phyloP scores from a whole-genome alignment of 2,329 filamentous ascomycete species.

The Tricladium varicosporioides region DNA sequence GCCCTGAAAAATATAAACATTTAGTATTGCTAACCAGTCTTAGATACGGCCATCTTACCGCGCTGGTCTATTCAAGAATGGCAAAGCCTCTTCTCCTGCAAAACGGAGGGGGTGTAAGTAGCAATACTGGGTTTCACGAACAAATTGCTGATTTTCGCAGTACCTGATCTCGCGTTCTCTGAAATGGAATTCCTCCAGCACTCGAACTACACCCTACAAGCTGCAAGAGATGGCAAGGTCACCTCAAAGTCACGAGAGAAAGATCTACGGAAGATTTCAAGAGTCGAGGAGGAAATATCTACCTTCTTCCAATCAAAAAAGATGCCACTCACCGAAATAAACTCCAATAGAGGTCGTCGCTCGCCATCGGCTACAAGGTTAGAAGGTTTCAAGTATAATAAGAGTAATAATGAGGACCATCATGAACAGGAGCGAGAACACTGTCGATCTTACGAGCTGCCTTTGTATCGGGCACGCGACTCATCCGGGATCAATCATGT shows the following conservation, averaged over 20 bases:
- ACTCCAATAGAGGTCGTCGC: conserved; percentile 2
- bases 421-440: not conserved
- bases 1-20: conserved; percentile 15
- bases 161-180: conserved; percentile 52
- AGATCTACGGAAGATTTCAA: conserved; percentile 20
- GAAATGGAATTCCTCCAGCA: conserved; percentile 46
- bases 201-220: conserved; percentile 20
- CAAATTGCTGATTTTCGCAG: conserved; percentile 33
- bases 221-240: conserved; percentile 28
- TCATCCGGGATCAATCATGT: not conserved
- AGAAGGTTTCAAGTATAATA: too few species aligned
- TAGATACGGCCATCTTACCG: conserved; percentile 39
- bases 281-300: conserved; percentile 29
- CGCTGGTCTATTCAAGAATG: conserved; percentile 46
- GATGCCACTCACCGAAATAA: conserved; percentile 14
- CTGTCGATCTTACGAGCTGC: not conserved
- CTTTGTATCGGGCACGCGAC: too few species aligned
- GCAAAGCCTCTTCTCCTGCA: conserved; percentile 36
- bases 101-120: conserved; percentile 39
- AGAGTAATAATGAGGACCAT: not conserved
- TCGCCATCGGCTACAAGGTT: too few species aligned
- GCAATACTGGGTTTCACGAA: not conserved
- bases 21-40: conserved; percentile 10
- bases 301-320: conserved; percentile 28
- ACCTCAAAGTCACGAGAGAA: conserved; percentile 28